phyloP scores from a whole-genome alignment of 495 filamentous ascomycete genomes.

The Chaetomium tenue region DNA sequence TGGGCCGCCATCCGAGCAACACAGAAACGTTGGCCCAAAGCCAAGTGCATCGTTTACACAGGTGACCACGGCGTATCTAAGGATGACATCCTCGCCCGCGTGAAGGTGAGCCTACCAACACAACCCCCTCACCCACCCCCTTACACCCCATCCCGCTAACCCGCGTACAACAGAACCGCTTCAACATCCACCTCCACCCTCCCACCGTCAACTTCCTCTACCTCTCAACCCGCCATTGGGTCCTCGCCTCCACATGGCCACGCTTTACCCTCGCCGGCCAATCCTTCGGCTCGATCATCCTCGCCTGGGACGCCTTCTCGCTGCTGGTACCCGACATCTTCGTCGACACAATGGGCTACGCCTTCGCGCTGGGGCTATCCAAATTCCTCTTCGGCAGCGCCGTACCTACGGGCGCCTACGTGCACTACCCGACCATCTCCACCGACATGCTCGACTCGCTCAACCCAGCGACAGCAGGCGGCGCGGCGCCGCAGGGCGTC shows the following conservation, averaged over 20 bases:
- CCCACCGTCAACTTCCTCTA: slow-evolving; percentile 85
- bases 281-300: slow-evolving; percentile 76
- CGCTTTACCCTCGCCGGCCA: slow-evolving; percentile 94
- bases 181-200: slow-evolving; percentile 86
- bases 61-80: slow-evolving; percentile 89
- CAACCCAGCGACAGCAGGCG: slow-evolving; percentile 54
- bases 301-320: slow-evolving; percentile 91
- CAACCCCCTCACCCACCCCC: background rate
- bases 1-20: slow-evolving; percentile 95
- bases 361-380: slow-evolving; percentile 78
- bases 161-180: slow-evolving; percentile 59
- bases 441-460: slow-evolving; percentile 94
- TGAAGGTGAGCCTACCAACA: slow-evolving; percentile 53
- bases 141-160: background rate
- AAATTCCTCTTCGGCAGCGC: slow-evolving; percentile 71
- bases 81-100: slow-evolving; percentile 69
- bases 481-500: slow-evolving; percentile 58
- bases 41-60: slow-evolving; percentile 87
- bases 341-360: slow-evolving; percentile 97
- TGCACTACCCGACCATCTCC: slow-evolving; percentile 97
- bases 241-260: slow-evolving; percentile 80
- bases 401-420: slow-evolving; percentile 87
- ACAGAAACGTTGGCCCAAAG: slow-evolving; percentile 83
- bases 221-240: slow-evolving; percentile 79
- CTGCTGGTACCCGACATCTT: slow-evolving; percentile 91